Evolutionary conservation across 768 basidiomycete genomes (phyloP).

Genomic region (Suillus variegatus): DNA sequence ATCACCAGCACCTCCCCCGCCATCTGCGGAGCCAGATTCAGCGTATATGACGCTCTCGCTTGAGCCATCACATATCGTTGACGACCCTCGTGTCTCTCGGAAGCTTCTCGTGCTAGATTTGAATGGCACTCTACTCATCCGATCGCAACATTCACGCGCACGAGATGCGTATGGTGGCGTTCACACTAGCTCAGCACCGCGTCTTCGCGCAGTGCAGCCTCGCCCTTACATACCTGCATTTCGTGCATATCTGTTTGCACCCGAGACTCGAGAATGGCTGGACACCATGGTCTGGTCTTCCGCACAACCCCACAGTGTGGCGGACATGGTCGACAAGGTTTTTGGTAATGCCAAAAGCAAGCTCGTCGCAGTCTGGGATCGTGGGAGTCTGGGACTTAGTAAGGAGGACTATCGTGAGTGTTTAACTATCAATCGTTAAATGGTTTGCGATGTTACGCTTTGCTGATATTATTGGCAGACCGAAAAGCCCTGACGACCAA

Average conservation of each 20-base stretch:
- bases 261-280: conserved; percentile 62
- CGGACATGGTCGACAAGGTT: conserved; percentile 67
- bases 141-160: conserved; percentile 43
- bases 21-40: conserved; percentile 29
- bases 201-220: conserved; percentile 47
- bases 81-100: conserved; percentile 34
- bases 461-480: conserved; percentile 11
- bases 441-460: background rate
- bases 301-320: conserved; percentile 78
- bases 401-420: conserved; percentile 67
- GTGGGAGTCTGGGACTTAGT: conserved; percentile 74
- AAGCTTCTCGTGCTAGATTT: conserved; percentile 78
- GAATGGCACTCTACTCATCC: conserved; percentile 72
- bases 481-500: conserved; percentile 58
- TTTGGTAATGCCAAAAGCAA: conserved; percentile 47
- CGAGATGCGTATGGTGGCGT: conserved; percentile 12
- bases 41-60: conserved; percentile 38
- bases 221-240: conserved; percentile 71
- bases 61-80: conserved; percentile 26
- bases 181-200: background rate
- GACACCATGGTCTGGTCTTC: conserved; percentile 91
- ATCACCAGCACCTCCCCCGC: conserved; percentile 11
- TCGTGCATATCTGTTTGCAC: conserved; percentile 61
- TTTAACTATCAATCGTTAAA: background rate
- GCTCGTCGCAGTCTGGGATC: conserved; percentile 73